These are phyloP conservation scores for Aspergillus sp. DNA, from an alignment of 2,329 filamentous ascomycete genomes.

Conservation along the genomic window DNA sequence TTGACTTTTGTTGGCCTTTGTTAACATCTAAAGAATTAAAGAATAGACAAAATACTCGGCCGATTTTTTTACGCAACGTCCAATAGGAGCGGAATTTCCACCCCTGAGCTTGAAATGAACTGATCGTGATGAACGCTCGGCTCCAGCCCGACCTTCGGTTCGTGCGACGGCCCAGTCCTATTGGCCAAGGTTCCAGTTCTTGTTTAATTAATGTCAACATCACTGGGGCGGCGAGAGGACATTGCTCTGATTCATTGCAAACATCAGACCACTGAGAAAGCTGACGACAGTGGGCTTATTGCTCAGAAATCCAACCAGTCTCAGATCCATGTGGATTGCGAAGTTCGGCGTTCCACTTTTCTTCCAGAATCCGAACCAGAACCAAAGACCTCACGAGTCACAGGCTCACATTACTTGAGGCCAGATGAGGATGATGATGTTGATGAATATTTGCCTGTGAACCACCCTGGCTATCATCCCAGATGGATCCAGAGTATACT, in stretches of 20 bases:
- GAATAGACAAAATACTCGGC: neutral
- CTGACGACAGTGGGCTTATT: neutral
- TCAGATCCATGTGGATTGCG: neutral
- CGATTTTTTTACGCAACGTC: neutral
- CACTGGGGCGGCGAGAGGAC: neutral
- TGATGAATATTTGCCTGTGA: too few relatives aligned
- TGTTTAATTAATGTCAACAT: constrained; percentile 4
- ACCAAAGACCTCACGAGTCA: too few relatives aligned
- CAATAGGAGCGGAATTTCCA: neutral
- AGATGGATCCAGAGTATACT: too few relatives aligned
- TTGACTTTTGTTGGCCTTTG: too few relatives aligned
- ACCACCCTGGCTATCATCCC: too few relatives aligned
- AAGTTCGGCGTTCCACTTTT: neutral
- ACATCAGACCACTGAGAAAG: neutral
- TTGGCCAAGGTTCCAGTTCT: constrained; percentile 14
- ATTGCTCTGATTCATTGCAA: neutral
- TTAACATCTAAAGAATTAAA: too few relatives aligned
- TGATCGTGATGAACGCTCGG: constrained; percentile 11
- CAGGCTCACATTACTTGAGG: too few relatives aligned
- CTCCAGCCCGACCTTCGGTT: constrained; percentile 16
- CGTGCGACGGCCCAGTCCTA: constrained; percentile 11
- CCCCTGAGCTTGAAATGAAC: constrained; percentile 9
- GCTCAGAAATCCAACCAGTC: neutral
- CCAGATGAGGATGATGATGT: too few relatives aligned
- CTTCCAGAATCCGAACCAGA: neutral